Conservation (phyloP, 2,329 filamentous ascomycete species). For the Pseudocercospora fuligena region DNA sequence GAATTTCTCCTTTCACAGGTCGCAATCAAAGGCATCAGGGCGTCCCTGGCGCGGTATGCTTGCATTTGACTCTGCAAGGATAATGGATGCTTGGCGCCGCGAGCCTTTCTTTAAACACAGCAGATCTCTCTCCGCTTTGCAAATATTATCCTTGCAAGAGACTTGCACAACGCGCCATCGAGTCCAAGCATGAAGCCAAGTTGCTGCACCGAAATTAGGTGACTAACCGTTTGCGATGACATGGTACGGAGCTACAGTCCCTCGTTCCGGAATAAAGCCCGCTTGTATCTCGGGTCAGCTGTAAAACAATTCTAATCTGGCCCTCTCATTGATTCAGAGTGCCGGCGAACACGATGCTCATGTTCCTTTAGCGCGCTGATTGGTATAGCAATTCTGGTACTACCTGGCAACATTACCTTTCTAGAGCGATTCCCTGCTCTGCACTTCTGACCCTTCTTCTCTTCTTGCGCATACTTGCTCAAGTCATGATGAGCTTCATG, state of each 20-base stretch:
- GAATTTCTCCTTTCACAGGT: neutral
- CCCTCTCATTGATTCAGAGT: neutral
- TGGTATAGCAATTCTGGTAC: neutral
- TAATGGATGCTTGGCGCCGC: neutral
- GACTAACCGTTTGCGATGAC: neutral
- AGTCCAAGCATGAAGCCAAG: neutral
- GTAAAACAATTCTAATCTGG: neutral
- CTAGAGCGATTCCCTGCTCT: neutral
- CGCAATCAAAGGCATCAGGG: neutral
- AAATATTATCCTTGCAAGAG: too few relatives aligned
- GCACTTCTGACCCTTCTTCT: neutral
- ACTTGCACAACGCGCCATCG: too few relatives aligned
- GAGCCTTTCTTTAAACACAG: neutral
- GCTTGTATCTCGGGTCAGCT: neutral
- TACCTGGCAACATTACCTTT: neutral
- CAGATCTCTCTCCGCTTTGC: neutral
- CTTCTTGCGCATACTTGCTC: constrained; percentile 7
- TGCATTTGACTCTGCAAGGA: neutral
- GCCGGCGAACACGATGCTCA: neutral
- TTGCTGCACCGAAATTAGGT: neutral
- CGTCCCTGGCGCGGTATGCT: neutral
- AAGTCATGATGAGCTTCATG: neutral
- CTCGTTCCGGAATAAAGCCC: neutral
- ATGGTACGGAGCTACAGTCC: neutral
- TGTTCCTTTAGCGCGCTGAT: neutral